Conservation (phyloP, 257 asterid species). For the Misopates orontium region DNA sequence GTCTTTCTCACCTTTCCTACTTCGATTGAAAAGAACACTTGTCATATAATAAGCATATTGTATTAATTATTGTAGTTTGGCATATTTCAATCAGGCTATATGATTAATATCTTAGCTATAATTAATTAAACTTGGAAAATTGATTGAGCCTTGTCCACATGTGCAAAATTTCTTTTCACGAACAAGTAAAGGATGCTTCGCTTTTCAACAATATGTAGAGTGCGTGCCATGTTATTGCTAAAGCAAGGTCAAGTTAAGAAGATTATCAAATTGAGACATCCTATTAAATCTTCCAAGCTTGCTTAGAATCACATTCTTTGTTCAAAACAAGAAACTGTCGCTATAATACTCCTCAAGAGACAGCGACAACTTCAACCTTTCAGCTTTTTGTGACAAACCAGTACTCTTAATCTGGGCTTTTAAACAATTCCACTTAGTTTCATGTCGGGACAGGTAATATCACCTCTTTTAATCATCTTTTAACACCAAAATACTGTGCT, state of each 20-base stretch:
- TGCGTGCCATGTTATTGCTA: slow-evolving; percentile 11
- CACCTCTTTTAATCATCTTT: neutral
- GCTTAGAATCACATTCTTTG: slow-evolving; percentile 34
- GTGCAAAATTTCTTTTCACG: neutral
- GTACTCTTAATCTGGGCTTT: slow-evolving; percentile 30
- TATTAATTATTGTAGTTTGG: too few relatives aligned
- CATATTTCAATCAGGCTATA: too few relatives aligned
- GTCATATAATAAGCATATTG: too few relatives aligned
- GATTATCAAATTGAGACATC: slow-evolving; percentile 24
- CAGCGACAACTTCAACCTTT: slow-evolving; percentile 16
- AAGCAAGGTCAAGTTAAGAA: slow-evolving; percentile 34
- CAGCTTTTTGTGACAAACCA: slow-evolving; percentile 18
- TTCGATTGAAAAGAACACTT: too few relatives aligned
- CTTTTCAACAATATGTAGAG: slow-evolving; percentile 13
- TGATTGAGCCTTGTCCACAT: too few relatives aligned
- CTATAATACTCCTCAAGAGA: slow-evolving; percentile 12
- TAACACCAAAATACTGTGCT: neutral
- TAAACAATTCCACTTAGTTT: slow-evolving; percentile 28
- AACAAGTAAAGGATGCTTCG: slow-evolving; percentile 26
- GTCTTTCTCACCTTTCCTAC: too few relatives aligned
- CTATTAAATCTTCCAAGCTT: slow-evolving; percentile 1
- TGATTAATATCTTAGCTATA: too few relatives aligned
- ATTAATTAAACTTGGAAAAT: too few relatives aligned
- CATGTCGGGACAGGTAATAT: slow-evolving; percentile 42
- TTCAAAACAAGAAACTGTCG: slow-evolving; percentile 15